phyloP scores from a whole-genome alignment of 495 filamentous ascomycete genomes.

The Xylaria bambusicola region DNA sequence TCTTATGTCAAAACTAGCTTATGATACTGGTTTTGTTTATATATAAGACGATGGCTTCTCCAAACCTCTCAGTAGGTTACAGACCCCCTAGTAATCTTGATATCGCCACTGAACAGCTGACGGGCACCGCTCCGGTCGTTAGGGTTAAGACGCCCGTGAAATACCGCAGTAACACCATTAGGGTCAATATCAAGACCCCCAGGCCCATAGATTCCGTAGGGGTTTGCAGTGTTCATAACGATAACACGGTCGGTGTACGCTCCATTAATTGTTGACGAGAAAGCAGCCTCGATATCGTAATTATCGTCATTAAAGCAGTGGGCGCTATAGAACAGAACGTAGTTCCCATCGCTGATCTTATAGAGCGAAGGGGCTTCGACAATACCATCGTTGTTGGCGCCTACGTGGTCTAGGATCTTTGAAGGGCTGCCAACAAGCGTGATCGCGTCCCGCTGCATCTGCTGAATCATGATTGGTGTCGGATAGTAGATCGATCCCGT shows the following conservation, averaged over 20 bases:
- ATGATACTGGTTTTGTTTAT: not conserved
- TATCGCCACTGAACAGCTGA: not conserved
- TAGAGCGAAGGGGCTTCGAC: constrained; percentile 63
- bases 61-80: not conserved
- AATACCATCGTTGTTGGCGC: constrained; percentile 53
- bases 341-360: constrained; percentile 46
- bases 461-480: constrained; percentile 62
- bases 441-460: constrained; percentile 48
- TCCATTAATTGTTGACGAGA: constrained; percentile 43
- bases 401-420: constrained; percentile 54
- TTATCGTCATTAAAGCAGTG: constrained; percentile 52
- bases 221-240: constrained; percentile 27
- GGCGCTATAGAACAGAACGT: constrained; percentile 63
- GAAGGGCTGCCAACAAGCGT: constrained; percentile 50
- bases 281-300: constrained; percentile 60
- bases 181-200: constrained; percentile 31
- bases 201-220: constrained; percentile 25
- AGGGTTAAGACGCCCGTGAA: constrained; percentile 24
- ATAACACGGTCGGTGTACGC: constrained; percentile 46
- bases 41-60: not conserved
- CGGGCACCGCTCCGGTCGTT: not conserved
- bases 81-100: not conserved
- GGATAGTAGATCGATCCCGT: constrained; percentile 24
- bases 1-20: no score
- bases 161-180: constrained; percentile 26